These are phyloP conservation scores for Kazachstania taianensis DNA, from an alignment of 805 yeast species.

Conservation along the genomic window DNA sequence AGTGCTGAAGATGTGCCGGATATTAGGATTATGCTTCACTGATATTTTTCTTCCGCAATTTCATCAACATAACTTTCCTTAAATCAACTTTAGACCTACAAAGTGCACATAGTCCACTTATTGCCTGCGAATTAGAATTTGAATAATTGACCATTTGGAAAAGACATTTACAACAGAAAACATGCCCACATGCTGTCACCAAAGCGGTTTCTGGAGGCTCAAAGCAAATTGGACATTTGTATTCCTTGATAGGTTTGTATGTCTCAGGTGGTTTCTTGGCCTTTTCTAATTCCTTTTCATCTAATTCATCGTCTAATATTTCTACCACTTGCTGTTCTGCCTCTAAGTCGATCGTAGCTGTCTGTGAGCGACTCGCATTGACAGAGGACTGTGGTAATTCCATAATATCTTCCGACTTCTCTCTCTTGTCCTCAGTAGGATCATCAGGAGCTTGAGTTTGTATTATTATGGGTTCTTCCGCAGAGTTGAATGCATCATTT, in stretches of 20 bases:
- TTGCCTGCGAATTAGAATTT: conserved; percentile 27
- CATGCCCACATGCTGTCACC: conserved; percentile 49
- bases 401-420: too few relatives aligned
- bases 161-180: conserved; percentile 44
- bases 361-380: too few relatives aligned
- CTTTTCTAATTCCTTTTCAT: conserved; percentile 10
- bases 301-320: conserved; percentile 30
- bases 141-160: conserved; percentile 42
- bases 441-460: too few relatives aligned
- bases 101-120: conserved; percentile 35
- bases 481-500: conserved; percentile 6
- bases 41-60: conserved; percentile 26
- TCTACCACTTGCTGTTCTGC: conserved; percentile 33
- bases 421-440: neutral
- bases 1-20: too few relatives aligned
- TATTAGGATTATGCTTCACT: too few relatives aligned
- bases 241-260: conserved; percentile 28
- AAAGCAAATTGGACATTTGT: conserved; percentile 46
- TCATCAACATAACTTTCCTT: conserved; percentile 23
- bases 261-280: conserved; percentile 10
- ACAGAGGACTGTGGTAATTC: too few relatives aligned
- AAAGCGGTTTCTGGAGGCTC: conserved; percentile 41
- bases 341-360: conserved; percentile 4
- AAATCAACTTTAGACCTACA: conserved; percentile 32
- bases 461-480: conserved; percentile 1